Base-by-base conservation (phyloP, 495 filamentous ascomycete genomes). In the Hypomontagnella monticulosa region DNA sequence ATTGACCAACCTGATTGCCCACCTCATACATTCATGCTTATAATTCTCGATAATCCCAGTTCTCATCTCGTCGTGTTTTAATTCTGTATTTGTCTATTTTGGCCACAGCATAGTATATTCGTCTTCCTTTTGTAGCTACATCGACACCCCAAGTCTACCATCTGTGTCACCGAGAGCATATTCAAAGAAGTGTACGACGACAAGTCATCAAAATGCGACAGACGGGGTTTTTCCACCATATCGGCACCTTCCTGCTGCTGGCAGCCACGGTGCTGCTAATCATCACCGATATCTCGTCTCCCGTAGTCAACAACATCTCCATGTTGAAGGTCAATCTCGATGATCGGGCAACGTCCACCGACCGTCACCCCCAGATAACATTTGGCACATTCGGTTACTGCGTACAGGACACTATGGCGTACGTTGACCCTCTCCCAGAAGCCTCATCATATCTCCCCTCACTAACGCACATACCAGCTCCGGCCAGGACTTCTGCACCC, bases 321-420 rank as follows among this genome's bases (percentile, higher is more conserved):
- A 66, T 88, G 30, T 68, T 88, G 14, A 81, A 77, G 54, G 75
- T 88, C 42, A 75, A 76, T 10, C 74, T 88, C 7, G 73, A 68
- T 46, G 75, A 73, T 55, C 12, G 46, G 7, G 23, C 33, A 11
- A 18, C 33, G 18, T 36, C 20, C 3, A 11, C 53, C 47, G 16
- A 66, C 32, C 51, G 57, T 6, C 56, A 62, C 15, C 69, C 75
- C 16, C 54, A 68, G n/a, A 71, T 87, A 3, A 79, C 77, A 4
- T 86, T 87, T 63, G 86, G 86, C 18, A 84, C 81, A 4, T 87
- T 87, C 73, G 86, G 86, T 1, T 83, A 80, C 64, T 88, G 86
- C 61, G 56, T 80, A 15, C 69, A 71, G 16, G 75, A 81, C 66
- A 73, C 75, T 1, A 47, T 50, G 16, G 38, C 70, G 70, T 71